phyloP scores from a whole-genome alignment of 176 grass and related monocot species.

The Dendrocalamus sinicus region DNA sequence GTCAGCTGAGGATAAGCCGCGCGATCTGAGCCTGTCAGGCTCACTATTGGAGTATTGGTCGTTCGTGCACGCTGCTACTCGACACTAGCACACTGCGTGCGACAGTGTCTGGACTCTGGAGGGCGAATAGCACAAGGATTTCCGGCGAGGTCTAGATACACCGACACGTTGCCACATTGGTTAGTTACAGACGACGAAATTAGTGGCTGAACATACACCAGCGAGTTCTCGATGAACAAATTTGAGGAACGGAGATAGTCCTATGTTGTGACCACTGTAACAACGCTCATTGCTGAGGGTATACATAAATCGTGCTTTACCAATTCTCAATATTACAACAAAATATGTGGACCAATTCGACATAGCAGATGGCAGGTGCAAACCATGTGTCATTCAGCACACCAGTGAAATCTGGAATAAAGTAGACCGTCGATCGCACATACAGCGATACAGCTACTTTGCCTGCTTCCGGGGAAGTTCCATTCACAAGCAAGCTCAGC shows the following conservation, averaged over 20 bases:
- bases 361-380: neutral
- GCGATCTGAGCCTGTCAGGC: neutral
- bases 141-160: neutral
- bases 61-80: too few relatives aligned
- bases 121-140: neutral
- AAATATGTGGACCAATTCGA: neutral
- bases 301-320: neutral
- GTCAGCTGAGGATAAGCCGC: conserved; percentile 41
- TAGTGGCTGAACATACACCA: neutral
- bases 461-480: neutral
- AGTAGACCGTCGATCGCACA: conserved; percentile 11
- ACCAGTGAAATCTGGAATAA: neutral
- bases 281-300: neutral
- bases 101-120: neutral
- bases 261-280: neutral
- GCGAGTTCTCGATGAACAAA: neutral
- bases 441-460: neutral
- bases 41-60: neutral
- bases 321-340: too few relatives aligned
- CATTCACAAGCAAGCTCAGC: neutral
- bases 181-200: neutral
- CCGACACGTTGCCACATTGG: too few relatives aligned
- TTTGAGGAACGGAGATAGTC: neutral
- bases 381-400: neutral
- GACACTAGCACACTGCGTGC: too few relatives aligned